Conservation (phyloP, 441 rosid genomes). For the Geranium incanum region DNA sequence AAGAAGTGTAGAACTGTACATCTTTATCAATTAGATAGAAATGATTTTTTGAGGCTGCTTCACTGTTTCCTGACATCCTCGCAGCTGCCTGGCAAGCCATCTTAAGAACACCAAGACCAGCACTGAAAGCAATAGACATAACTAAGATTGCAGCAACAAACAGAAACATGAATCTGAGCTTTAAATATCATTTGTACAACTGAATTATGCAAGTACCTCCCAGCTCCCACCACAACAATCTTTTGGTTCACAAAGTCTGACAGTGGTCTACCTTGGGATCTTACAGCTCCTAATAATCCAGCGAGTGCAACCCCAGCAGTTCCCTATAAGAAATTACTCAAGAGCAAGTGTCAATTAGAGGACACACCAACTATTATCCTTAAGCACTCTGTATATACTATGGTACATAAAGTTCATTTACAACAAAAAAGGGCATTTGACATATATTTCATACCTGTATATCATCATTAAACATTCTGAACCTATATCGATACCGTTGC, state of each 20-base stretch:
- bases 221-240: conserved; percentile 98
- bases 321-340: conserved; percentile 45
- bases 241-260: conserved; percentile 82
- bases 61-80: conserved; percentile 63
- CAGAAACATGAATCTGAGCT: conserved; percentile 11
- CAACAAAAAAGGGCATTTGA: conserved; percentile 13
- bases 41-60: conserved; percentile 40
- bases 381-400: conserved; percentile 12
- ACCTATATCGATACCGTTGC: conserved; percentile 72
- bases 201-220: conserved; percentile 52
- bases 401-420: conserved; percentile 6
- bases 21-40: conserved; percentile 87
- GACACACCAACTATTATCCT: background rate
- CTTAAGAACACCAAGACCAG: conserved; percentile 87
- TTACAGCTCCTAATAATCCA: conserved; percentile 85
- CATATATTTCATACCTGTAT: conserved; percentile 54
- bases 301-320: conserved; percentile 99
- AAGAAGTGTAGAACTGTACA: conserved; percentile 34
- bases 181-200: background rate
- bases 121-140: conserved; percentile 46
- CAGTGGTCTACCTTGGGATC: conserved; percentile 85
- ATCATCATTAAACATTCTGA: conserved; percentile 98
- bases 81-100: conserved; percentile 68
- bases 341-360: conserved; percentile 20
- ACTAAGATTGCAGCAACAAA: conserved; percentile 13